Base-by-base conservation (phyloP, 75 land plant species). In the Sequoiadendron giganteum region DNA sequence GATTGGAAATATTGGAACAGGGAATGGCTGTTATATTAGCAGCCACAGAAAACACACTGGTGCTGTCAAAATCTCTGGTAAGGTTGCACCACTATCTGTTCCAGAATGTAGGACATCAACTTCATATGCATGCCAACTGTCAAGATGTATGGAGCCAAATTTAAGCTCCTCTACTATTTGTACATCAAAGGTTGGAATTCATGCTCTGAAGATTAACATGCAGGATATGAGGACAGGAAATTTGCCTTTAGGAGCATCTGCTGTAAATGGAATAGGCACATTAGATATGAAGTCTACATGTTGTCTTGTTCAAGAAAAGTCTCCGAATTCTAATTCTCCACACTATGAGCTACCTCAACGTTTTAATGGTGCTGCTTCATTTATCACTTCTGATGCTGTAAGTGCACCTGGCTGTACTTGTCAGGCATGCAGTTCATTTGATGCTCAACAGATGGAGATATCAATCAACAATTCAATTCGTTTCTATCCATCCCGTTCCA, bases 101-200 rank as follows among this genome's bases (percentile, higher is more conserved):
- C 32, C 84, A 82, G 84, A 45, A n/a, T 47, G 48, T 47, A 82
- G 14, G 84, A 82, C 48, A 13, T 28, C 30, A 7, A 8, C 84
- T 43, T 43, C 48, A 82, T 45, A 45, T 82, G 49, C 84, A 10
- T 43, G 84, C n/a, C 52, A 82, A 13, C 84, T 3, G n/a, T 43
- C 52, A n/a, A 82, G 30, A 82, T 82, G n/a, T 10, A 82, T 82
- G n/a, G 84, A 82, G 52, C 84, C 84, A 82, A 52, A 28, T 3
- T 40, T 47, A 47, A 82, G 40, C 47, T 47, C 52, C 30, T 32
- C 84, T 45, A 47, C 84, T 82, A 45, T 43, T 82, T 28, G 49
- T 25, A 28, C 52, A 47, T 47, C 84, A 45, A 42, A 82, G 52
- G 30, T 13, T 47, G 48, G 5, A 3, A 45, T 43, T 82, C 84